A percentile compares a stretch with the other conserved stretches of the same genome.
These are phyloP conservation scores for Picea abies DNA, from an alignment of 83 land plant genomes.

Conservation along the genomic window DNA sequence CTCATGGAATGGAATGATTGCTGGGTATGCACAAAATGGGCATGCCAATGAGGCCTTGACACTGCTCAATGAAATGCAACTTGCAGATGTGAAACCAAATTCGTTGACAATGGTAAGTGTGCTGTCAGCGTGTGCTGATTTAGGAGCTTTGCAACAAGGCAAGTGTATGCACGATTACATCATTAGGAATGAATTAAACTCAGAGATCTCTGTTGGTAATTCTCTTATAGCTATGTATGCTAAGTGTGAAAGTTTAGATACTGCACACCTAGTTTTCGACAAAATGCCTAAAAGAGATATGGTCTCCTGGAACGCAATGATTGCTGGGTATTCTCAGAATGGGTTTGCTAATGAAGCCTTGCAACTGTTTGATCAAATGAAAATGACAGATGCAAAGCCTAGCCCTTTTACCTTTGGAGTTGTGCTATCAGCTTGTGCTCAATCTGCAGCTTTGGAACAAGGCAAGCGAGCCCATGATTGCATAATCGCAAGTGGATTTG, in stretches of 20 bases:
- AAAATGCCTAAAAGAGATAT: neutral
- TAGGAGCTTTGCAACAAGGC: neutral
- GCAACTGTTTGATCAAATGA: slow-evolving; percentile 33
- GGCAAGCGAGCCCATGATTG: slow-evolving; percentile 7
- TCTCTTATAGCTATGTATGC: slow-evolving; percentile 13
- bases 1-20: slow-evolving; percentile 13
- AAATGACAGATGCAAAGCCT: neutral
- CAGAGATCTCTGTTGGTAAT: neutral
- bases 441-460: neutral
- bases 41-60: neutral
- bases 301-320: slow-evolving; percentile 40
- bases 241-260: neutral
- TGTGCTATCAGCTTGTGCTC: slow-evolving; percentile 18
- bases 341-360: slow-evolving; percentile 45
- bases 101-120: neutral
- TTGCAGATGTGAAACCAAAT: neutral
- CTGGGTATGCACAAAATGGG: slow-evolving; percentile 6
- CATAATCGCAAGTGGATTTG: neutral
- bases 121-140: slow-evolving; percentile 1
- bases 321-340: slow-evolving; percentile 44
- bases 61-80: neutral
- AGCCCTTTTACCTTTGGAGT: slow-evolving; percentile 12
- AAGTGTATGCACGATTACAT: slow-evolving; percentile 3
- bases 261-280: neutral
- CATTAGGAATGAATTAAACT: slow-evolving; percentile 1